These are phyloP conservation scores for Termitomyces bulborhizus DNA, from an alignment of 768 basidiomycete species.

Conservation along the genomic window DNA sequence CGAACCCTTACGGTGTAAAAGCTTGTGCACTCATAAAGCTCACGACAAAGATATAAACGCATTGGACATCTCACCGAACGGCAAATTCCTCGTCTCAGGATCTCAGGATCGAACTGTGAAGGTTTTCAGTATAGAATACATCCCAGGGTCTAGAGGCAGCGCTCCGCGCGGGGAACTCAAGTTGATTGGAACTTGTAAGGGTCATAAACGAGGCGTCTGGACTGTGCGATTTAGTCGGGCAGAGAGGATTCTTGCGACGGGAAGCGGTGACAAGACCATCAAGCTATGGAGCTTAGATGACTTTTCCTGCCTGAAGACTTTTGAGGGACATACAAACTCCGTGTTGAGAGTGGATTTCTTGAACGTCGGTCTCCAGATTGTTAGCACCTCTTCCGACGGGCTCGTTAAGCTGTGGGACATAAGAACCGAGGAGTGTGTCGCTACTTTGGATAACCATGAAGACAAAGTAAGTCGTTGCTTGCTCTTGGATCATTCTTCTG, in stretches of 20 bases:
- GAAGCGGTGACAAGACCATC: slow-evolving; percentile 92
- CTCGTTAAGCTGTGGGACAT: slow-evolving; percentile 95
- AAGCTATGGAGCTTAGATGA: slow-evolving; percentile 94
- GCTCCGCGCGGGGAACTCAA: slow-evolving; percentile 63
- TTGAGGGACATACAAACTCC: slow-evolving; percentile 98
- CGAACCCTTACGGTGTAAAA: slow-evolving; percentile 50
- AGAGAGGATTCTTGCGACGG: slow-evolving; percentile 84
- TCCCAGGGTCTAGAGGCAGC: slow-evolving; percentile 28
- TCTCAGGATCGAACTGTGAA: slow-evolving; percentile 96
- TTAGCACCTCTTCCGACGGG: slow-evolving; percentile 90
- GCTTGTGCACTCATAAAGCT: slow-evolving; percentile 80
- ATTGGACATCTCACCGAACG: slow-evolving; percentile 88
- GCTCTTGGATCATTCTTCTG: neutral
- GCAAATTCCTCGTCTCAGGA: slow-evolving; percentile 82
- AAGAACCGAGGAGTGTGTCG: slow-evolving; percentile 76
- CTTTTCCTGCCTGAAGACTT: slow-evolving; percentile 90
- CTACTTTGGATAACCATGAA: slow-evolving; percentile 95
- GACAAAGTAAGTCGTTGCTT: slow-evolving; percentile 65
- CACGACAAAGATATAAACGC: slow-evolving; percentile 99
- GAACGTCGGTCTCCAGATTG: slow-evolving; percentile 75
- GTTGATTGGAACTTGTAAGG: slow-evolving; percentile 83
- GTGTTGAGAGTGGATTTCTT: slow-evolving; percentile 91
- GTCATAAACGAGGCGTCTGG: slow-evolving; percentile 98
- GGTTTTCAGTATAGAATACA: slow-evolving; percentile 72
- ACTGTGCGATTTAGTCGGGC: slow-evolving; percentile 80